These are phyloP conservation scores for Sclerotinia trifoliorum DNA, from an alignment of 2,329 filamentous ascomycete species.

Conservation along the genomic window DNA sequence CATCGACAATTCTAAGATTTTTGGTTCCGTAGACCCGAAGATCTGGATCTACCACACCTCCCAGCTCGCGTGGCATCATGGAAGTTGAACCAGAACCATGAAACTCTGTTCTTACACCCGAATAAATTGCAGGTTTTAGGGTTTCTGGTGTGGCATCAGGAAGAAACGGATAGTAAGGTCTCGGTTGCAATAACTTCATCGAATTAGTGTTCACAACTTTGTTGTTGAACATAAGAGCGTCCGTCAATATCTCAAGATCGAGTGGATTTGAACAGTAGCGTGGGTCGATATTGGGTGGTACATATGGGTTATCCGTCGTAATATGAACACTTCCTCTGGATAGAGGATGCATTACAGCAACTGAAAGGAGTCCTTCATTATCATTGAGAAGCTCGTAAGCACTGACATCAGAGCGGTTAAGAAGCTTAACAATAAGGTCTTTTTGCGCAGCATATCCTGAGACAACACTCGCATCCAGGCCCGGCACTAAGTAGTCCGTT, in stretches of 20 bases:
- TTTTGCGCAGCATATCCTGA: slow-evolving; percentile 33
- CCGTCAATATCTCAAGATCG: slow-evolving; percentile 31
- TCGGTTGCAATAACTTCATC: slow-evolving; percentile 30
- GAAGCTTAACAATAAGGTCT: slow-evolving; percentile 25
- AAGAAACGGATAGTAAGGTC: slow-evolving; percentile 32
- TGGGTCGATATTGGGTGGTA: slow-evolving; percentile 49
- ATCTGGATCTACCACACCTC: slow-evolving; percentile 30
- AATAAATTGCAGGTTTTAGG: slow-evolving; percentile 28
- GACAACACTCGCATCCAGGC: slow-evolving; percentile 30
- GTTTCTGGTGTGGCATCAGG: slow-evolving; percentile 28
- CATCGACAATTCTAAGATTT: slow-evolving; percentile 31
- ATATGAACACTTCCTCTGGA: slow-evolving; percentile 60
- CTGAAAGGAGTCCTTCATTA: slow-evolving; percentile 32
- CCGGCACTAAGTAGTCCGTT: slow-evolving; percentile 27
- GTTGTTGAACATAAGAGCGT: slow-evolving; percentile 35
- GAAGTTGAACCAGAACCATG: slow-evolving; percentile 33
- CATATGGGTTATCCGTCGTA: slow-evolving; percentile 42
- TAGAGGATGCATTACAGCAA: slow-evolving; percentile 50
- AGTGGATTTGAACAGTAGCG: slow-evolving; percentile 34
- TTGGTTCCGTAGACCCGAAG: slow-evolving; percentile 32
- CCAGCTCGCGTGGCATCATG: slow-evolving; percentile 30
- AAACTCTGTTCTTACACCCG: slow-evolving; percentile 32
- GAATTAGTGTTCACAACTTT: slow-evolving; percentile 30
- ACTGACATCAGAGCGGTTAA: slow-evolving; percentile 29
- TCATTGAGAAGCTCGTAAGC: slow-evolving; percentile 34